phyloP scores from a whole-genome alignment of 2,329 filamentous ascomycete genomes.

The Fusarium austroafricanum region DNA sequence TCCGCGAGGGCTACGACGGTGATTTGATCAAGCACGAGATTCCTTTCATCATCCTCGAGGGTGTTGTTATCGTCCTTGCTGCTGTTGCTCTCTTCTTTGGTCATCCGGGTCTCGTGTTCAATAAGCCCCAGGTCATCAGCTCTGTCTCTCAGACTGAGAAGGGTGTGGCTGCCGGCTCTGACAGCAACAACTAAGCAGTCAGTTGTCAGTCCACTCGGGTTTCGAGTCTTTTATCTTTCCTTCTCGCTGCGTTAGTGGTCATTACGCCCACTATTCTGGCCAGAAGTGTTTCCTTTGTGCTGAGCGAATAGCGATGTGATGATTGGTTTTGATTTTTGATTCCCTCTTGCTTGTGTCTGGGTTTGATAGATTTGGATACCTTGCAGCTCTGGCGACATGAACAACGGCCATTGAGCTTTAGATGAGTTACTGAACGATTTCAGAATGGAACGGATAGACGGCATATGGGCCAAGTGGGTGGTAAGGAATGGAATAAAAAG shows the following conservation, averaged over 20 bases:
- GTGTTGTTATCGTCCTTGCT: slow-evolving; percentile 54
- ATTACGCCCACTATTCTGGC: background rate
- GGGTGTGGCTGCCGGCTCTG: slow-evolving; percentile 15
- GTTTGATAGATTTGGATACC: slow-evolving; percentile 27
- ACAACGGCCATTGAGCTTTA: slow-evolving; percentile 24
- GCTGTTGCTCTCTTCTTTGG: slow-evolving; percentile 53
- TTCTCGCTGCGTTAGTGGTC: background rate
- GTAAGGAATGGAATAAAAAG: background rate
- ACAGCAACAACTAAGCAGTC: slow-evolving; percentile 22
- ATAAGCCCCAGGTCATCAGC: slow-evolving; percentile 28
- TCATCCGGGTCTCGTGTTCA: slow-evolving; percentile 57
- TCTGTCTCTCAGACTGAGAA: slow-evolving; percentile 44
- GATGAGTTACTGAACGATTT: background rate
- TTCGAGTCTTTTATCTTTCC: background rate
- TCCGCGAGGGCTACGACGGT: slow-evolving; percentile 71
- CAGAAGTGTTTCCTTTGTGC: slow-evolving; percentile 23
- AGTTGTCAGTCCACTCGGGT: background rate
- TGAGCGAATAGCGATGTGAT: slow-evolving; percentile 26
- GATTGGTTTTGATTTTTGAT: slow-evolving; percentile 12
- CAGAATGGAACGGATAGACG: background rate
- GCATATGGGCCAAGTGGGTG: background rate
- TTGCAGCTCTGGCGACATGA: slow-evolving; percentile 22
- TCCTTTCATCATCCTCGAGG: slow-evolving; percentile 66
- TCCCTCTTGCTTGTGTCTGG: slow-evolving; percentile 8
- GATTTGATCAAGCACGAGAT: slow-evolving; percentile 64